Evolutionary conservation across 2,329 filamentous ascomycete genomes (phyloP), one percentile per base, ranked within the genome.

Genomic region (Alternaria panax): DNA sequence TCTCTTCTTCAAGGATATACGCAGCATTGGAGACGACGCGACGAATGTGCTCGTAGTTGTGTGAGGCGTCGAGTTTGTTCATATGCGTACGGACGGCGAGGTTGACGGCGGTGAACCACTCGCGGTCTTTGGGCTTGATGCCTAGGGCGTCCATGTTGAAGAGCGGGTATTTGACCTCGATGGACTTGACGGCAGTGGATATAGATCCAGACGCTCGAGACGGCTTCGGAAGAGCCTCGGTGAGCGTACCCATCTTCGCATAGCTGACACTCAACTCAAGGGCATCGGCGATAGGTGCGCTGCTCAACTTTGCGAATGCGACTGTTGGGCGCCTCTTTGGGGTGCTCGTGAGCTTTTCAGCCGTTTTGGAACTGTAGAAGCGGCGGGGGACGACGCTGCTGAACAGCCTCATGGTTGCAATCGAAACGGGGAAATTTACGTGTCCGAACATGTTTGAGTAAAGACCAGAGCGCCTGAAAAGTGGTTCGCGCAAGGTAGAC

Each of bases 101-200:
- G 20, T 57, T 57, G 38, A 52, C 47, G 40, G 24, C 24, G 7
- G 4, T 25, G 47, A 52, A 57, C 54, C 54, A 57, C 14, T 27
- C 8, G 46, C 18, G 32, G 32, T 57, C 24, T 12, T 12, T 9
- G 4, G 7, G 24, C 20, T 38, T 24, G 47, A 57, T 30, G 16
- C 0, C 14, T 2, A 57, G 54, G 18, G 5, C 24, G n/a, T 40
- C 16, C 47, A 45, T 3, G 54, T 38, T 20, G 40, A 57, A n/a
- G 25, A 55, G 52, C 11, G 53, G 41, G 16, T 40, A 22, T 45
- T 43, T 27, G 16, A 14, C 8, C 11, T 25, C 34, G 34, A 20
- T 5, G n/a, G 36, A 4, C 16, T 40, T 40, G 36, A 12, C 2
- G 2, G 9, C 5, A 20, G n/a, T 40, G 8, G 36, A 14, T 2